Evolutionary conservation across 108 stramenopile genomes (phyloP), one percentile per base, ranked within the genome.

Genomic region (Pseudonitzschia multiseries): DNA sequence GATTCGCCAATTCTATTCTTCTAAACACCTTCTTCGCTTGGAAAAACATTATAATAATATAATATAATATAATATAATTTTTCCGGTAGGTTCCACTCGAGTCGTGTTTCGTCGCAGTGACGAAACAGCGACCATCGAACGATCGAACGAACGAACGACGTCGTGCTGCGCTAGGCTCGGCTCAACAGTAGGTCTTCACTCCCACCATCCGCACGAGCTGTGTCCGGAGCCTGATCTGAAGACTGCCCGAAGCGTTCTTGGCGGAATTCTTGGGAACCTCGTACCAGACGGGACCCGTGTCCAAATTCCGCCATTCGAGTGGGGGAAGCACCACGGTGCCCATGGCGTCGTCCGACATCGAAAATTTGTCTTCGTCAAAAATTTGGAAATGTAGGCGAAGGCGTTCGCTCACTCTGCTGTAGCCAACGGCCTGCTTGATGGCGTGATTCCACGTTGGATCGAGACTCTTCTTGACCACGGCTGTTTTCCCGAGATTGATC

Each of bases 221-320:
- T 17, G 71, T 61, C 22, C 41, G 41, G 20, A 71, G 18, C 43
- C 21, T 27, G 13, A 71, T 26, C 21, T 44, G 36, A 57, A 71
- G 41, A 1, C 32, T 41, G 9, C 65, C 66, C 44, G 43, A 50
- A 14, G n/a, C 66, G 5, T 46, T 48, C 22, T 67, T 67, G 44
- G 44, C 66, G 14, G 66, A 67, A 50, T 27, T n/a, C 27, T 67
- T 67, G 10, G 66, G 66, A 67, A 67, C 48, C 15, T 67, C 46
- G 28, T 67, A 67, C 66, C 66, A 67, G 13, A 6, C 14, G 9
- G 71, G 14, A 4, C 2, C 8, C 10, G 44, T 44, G 0, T n/a
- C 26, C 0, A 22, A 28, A 9, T 46, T 17, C 43, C 48, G 27
- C 42, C 42, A 67, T 26, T 50, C 28, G 22, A 67, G 66, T 4